Conservation (phyloP, 768 basidiomycete species). For the Clitopilus hobsonii region DNA sequence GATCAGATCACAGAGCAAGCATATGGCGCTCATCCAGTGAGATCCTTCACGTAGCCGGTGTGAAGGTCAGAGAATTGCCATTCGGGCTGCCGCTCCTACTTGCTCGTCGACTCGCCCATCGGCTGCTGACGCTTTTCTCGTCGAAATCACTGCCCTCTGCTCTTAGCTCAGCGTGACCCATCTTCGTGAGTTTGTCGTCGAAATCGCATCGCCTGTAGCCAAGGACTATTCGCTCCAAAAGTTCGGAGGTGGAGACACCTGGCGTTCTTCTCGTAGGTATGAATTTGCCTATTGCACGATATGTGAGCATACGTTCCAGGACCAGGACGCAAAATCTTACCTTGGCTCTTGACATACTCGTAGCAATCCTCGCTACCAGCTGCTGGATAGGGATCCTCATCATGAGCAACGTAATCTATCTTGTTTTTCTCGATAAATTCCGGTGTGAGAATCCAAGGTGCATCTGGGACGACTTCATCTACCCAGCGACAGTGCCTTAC, state of each 20-base stretch:
- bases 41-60: not conserved
- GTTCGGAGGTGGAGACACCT: slow-evolving; percentile 88
- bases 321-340: too few species aligned
- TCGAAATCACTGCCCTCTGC: slow-evolving; percentile 60
- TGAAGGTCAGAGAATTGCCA: slow-evolving; percentile 1
- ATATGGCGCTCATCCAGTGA: too few species aligned
- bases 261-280: slow-evolving; percentile 93
- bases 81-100: slow-evolving; percentile 26
- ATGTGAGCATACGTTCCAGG: too few species aligned
- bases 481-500: slow-evolving; percentile 98
- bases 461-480: slow-evolving; percentile 86
- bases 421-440: slow-evolving; percentile 78
- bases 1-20: too few species aligned
- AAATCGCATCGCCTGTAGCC: slow-evolving; percentile 83
- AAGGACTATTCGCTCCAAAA: slow-evolving; percentile 87
- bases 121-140: slow-evolving; percentile 26
- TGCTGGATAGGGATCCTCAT: slow-evolving; percentile 82
- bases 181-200: slow-evolving; percentile 85
- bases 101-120: slow-evolving; percentile 25
- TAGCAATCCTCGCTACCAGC: slow-evolving; percentile 88
- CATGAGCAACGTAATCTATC: slow-evolving; percentile 97
- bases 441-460: slow-evolving; percentile 85
- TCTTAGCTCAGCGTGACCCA: slow-evolving; percentile 71
- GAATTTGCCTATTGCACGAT: slow-evolving; percentile 67
- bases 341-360: slow-evolving; percentile 70